Evolutionary conservation across 2,329 filamentous ascomycete species (phyloP).

Genomic region (Alternaria ethzedia): DNA sequence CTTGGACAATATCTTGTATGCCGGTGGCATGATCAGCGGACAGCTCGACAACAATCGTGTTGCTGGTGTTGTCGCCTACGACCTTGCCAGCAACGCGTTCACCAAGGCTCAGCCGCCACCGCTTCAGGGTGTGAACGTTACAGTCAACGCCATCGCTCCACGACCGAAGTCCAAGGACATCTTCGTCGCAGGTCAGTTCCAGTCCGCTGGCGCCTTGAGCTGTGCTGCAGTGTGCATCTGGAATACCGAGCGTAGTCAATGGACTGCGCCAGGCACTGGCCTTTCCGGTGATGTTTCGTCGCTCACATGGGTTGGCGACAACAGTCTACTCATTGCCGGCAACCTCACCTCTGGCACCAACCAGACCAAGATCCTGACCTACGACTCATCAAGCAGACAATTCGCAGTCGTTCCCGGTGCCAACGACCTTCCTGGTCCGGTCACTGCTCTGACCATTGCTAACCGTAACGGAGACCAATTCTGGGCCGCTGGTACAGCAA

Average conservation of each 20-base stretch:
- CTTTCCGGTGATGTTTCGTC: constrained; percentile 73
- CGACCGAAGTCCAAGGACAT: constrained; percentile 75
- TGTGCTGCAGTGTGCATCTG: constrained; percentile 86
- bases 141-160: constrained; percentile 77
- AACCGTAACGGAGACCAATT: constrained; percentile 73
- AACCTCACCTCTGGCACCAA: constrained; percentile 73
- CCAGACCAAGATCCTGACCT: constrained; percentile 72
- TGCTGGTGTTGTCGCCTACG: constrained; percentile 79
- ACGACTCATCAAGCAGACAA: constrained; percentile 68
- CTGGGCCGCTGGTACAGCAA: constrained; percentile 79
- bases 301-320: constrained; percentile 77
- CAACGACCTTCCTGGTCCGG: constrained; percentile 75
- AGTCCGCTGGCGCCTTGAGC: constrained; percentile 79
- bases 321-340: constrained; percentile 77
- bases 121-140: constrained; percentile 71
- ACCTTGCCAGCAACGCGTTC: constrained; percentile 71
- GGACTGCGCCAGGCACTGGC: constrained; percentile 78
- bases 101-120: constrained; percentile 73
- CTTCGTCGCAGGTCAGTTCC: constrained; percentile 86
- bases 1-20: constrained; percentile 67
- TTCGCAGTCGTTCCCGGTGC: constrained; percentile 72
- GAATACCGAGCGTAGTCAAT: constrained; percentile 72
- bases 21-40: constrained; percentile 81
- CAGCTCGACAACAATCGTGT: constrained; percentile 67
- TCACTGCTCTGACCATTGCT: constrained; percentile 78